These are phyloP conservation scores for Metschnikowia vanudenii DNA, from an alignment of 805 yeast genomes.

Conservation along the genomic window DNA sequence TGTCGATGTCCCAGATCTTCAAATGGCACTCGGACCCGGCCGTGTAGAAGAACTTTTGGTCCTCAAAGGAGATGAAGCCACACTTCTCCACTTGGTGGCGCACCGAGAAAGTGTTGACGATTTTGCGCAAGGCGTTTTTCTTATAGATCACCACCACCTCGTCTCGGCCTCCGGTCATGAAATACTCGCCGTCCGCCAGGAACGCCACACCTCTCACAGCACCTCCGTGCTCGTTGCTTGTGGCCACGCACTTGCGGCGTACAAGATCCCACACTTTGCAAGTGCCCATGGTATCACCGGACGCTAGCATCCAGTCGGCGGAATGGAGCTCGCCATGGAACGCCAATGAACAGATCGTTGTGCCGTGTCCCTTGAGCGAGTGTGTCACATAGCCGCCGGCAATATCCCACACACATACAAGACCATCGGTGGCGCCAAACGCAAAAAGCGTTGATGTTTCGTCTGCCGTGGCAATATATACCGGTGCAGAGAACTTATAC, in stretches of 20 bases:
- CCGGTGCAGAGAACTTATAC: constrained; percentile 72
- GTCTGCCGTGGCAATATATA: constrained; percentile 75
- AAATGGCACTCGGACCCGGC: constrained; percentile 80
- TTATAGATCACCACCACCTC: constrained; percentile 64
- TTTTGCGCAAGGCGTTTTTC: constrained; percentile 47
- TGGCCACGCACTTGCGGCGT: constrained; percentile 64
- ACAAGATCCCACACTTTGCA: constrained; percentile 64
- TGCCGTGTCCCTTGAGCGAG: constrained; percentile 89
- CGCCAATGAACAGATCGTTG: constrained; percentile 70
- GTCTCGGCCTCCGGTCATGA: constrained; percentile 89
- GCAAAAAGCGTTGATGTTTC: constrained; percentile 82
- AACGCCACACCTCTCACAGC: constrained; percentile 87
- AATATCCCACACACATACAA: constrained; percentile 87
- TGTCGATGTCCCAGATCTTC: constrained; percentile 57
- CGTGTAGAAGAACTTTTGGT: constrained; percentile 48
- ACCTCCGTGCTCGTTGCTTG: constrained; percentile 70
- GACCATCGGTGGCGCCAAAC: constrained; percentile 94
- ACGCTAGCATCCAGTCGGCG: constrained; percentile 70
- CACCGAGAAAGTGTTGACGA: constrained; percentile 66
- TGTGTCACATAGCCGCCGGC: constrained; percentile 88
- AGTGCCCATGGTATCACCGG: constrained; percentile 62
- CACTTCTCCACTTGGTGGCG: constrained; percentile 70
- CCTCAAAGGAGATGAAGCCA: constrained; percentile 48
- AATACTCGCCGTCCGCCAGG: constrained; percentile 45
- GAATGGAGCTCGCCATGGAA: constrained; percentile 75